Evolutionary conservation across 2,329 filamentous ascomycete species (phyloP).

Genomic region (Ambrosiella xylebori): DNA sequence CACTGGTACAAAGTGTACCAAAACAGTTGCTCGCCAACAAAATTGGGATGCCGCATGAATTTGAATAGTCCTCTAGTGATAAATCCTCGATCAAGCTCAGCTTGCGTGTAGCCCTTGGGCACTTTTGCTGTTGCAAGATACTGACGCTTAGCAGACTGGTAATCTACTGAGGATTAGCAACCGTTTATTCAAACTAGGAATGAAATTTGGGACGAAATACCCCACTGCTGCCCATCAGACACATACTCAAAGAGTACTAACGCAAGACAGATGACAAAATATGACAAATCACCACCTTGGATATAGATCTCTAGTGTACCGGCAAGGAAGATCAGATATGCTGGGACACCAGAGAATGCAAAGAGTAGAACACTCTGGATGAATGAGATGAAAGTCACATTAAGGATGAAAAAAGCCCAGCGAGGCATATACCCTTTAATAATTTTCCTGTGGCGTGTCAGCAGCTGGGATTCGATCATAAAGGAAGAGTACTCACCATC

Average conservation of each 20-base stretch:
- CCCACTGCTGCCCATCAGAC: conserved; percentile 87
- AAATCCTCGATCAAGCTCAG: conserved; percentile 81
- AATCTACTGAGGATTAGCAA: conserved; percentile 32
- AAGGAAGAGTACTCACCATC: conserved; percentile 38
- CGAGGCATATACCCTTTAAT: conserved; percentile 48
- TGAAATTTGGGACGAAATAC: conserved; percentile 25
- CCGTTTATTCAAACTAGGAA: conserved; percentile 10
- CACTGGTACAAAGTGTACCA: conserved; percentile 84
- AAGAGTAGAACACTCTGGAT: conserved; percentile 70
- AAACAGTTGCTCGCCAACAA: conserved; percentile 75
- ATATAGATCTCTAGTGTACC: conserved; percentile 41
- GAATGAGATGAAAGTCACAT: conserved; percentile 76
- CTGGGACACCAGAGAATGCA: conserved; percentile 54
- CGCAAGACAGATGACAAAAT: conserved; percentile 28
- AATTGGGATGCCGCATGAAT: conserved; percentile 86
- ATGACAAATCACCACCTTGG: conserved; percentile 29
- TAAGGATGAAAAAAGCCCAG: conserved; percentile 63
- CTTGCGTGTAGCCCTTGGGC: conserved; percentile 44
- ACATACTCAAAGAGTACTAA: conserved; percentile 54
- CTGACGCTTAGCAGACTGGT: conserved; percentile 60
- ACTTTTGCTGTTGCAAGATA: conserved; percentile 61
- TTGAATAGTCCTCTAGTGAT: conserved; percentile 70
- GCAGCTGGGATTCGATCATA: conserved; percentile 14
- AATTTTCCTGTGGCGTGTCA: conserved; percentile 36
- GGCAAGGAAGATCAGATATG: conserved; percentile 65